These are phyloP conservation scores for Poa annua DNA, from an alignment of 176 grass and related monocot species.

Conservation along the genomic window DNA sequence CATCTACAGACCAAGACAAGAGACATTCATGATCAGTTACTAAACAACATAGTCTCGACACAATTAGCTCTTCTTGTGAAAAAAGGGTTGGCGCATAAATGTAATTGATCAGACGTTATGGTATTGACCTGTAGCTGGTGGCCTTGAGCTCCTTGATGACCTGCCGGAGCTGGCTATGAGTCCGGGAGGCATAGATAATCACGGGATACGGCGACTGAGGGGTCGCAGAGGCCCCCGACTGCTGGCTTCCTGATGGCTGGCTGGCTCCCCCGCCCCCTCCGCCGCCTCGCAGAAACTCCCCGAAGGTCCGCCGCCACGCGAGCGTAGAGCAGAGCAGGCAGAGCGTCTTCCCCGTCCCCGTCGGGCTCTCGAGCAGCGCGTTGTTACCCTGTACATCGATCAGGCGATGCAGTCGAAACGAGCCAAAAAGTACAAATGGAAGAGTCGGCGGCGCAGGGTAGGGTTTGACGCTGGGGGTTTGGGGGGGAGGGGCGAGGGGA, in stretches of 20 bases:
- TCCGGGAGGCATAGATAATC: constrained; percentile 93
- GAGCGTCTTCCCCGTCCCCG: constrained; percentile 92
- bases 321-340: constrained; percentile 84
- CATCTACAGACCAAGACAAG: not conserved
- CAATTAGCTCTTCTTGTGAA: constrained; percentile 13
- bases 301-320: constrained; percentile 83
- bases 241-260: constrained; percentile 54
- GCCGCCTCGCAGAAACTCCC: constrained; percentile 63
- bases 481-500: not conserved
- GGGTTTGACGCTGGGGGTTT: constrained; percentile 18
- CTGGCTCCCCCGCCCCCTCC: constrained; percentile 44
- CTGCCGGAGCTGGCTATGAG: constrained; percentile 94
- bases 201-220: constrained; percentile 64
- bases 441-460: not conserved
- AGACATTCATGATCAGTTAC: constrained; percentile 6
- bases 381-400: constrained; percentile 65
- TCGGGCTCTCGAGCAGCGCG: constrained; percentile 93
- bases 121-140: constrained; percentile 76
- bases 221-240: constrained; percentile 34
- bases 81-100: not conserved
- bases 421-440: not conserved
- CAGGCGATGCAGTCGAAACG: constrained; percentile 4
- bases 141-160: constrained; percentile 94
- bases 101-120: not conserved
- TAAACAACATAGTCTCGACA: not conserved